Percentiles rank a stretch among this genome's conserved stretches.
Evolutionary conservation across 306 rosid genomes (phyloP).

Genomic region (Prunus kanzakura): DNA sequence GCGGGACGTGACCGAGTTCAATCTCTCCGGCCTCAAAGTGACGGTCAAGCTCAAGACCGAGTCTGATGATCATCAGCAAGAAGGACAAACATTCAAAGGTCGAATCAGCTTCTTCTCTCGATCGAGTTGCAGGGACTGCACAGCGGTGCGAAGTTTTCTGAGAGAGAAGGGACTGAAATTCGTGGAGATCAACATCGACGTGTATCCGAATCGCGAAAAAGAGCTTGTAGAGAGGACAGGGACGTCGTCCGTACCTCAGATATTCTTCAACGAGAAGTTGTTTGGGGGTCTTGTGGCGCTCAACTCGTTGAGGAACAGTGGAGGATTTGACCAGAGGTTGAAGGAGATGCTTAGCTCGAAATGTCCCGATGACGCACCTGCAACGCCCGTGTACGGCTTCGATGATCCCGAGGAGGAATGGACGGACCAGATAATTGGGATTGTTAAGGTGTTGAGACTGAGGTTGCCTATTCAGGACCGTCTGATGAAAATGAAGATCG

Average conservation of each 20-base stretch:
- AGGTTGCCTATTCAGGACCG: conserved; percentile 77
- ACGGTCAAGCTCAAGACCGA: conserved; percentile 43
- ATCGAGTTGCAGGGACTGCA: conserved; percentile 81
- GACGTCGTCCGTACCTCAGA: conserved; percentile 60
- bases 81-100: conserved; percentile 40
- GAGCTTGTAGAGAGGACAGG: conserved; percentile 75
- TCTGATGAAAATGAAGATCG: conserved; percentile 67
- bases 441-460: conserved; percentile 56
- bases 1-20: conserved; percentile 52
- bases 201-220: conserved; percentile 53
- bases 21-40: conserved; percentile 66
- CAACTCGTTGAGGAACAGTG: conserved; percentile 80
- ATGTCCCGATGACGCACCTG: conserved; percentile 59
- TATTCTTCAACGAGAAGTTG: conserved; percentile 89
- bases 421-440: conserved; percentile 49
- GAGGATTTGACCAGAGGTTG: conserved; percentile 61
- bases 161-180: conserved; percentile 50
- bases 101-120: conserved; percentile 82
- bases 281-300: conserved; percentile 85
- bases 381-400: conserved; percentile 65
- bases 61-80: conserved; percentile 4
- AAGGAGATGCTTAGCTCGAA: conserved; percentile 48
- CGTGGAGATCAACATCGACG: conserved; percentile 93
- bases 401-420: conserved; percentile 40
- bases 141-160: conserved; percentile 73